Evolutionary conservation across 139 green algal species (phyloP), one percentile per base, ranked within the genome.

Genomic region (Protoeuglena noctilucae): DNA sequence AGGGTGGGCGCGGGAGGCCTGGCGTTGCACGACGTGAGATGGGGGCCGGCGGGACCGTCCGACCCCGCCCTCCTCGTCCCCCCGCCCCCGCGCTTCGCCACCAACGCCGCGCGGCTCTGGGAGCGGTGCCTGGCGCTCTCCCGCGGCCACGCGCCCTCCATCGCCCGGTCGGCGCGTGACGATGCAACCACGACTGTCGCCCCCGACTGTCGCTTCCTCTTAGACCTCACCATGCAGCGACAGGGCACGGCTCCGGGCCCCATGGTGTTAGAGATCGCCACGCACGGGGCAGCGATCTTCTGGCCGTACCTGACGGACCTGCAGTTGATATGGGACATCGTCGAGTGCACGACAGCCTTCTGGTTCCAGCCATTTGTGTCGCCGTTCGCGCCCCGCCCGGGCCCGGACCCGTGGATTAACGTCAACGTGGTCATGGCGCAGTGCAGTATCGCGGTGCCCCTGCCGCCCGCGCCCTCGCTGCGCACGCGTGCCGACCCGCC

Each of bases 361-460:
- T 40, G 62, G 25, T 58, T 43, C 18, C 9, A 23, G 45, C 53
- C 62, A 4, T 65, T 48, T 49, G 57, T 52, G 21, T 22, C 40
- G 1, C 12, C 54, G 24, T n/a, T 23, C 14, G 43, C 62, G 28
- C 54, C 40, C 29, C 24, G 25, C 0, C 16, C 14, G 16, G 45
- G 40, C 1, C 55, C 57, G 21, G 24, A 30, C 0, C 34, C 60
- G 21, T 76, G 68, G 68, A 59, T 76, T n/a, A 72, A 67, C 54
- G 43, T 65, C 54, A 76, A 76, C 29, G 43, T 76, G 21, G 48
- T 76, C n/a, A n/a, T 72, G 30, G 28, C 63, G 25, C 25, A 57
- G 26, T 65, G 22, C 16, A 26, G 58, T 29, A 24, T 67, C 14
- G 23, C 57, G 7, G 19, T 71, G 22, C 34, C 34, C 9, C 34